These are phyloP conservation scores for Elsinoe arachidis DNA, from an alignment of 2,329 filamentous ascomycete species.

Conservation along the genomic window DNA sequence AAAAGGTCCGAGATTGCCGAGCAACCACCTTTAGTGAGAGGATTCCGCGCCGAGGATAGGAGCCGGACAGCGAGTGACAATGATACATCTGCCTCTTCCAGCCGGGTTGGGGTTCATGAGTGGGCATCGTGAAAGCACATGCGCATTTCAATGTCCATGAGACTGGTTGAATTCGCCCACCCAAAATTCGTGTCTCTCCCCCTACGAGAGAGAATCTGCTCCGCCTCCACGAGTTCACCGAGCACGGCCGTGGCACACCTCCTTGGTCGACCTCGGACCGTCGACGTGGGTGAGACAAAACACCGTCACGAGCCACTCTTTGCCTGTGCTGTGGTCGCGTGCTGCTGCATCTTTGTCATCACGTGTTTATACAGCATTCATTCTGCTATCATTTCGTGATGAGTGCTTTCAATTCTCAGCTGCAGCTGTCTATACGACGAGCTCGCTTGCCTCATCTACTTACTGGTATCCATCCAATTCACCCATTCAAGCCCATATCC, in stretches of 20 bases:
- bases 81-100: neutral
- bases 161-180: neutral
- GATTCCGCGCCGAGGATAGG: neutral
- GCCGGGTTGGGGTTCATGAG: neutral
- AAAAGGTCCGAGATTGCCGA: neutral
- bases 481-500: neutral
- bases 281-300: conserved; percentile 1
- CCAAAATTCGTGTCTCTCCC: neutral
- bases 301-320: neutral
- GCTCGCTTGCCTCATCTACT: neutral
- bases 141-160: neutral
- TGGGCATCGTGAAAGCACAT: neutral
- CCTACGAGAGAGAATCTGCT: neutral
- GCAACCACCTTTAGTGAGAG: neutral
- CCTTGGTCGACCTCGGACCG: neutral
- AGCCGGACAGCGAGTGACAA: conserved; percentile 2
- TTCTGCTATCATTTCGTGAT: neutral
- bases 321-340: neutral
- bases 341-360: neutral
- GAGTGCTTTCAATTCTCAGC: neutral
- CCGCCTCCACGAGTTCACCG: neutral
- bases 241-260: no score
- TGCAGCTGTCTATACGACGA: neutral
- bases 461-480: neutral
- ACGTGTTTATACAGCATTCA: no score